Conservation (phyloP, 2,329 filamentous ascomycete genomes). For the Fusarium redolens region DNA sequence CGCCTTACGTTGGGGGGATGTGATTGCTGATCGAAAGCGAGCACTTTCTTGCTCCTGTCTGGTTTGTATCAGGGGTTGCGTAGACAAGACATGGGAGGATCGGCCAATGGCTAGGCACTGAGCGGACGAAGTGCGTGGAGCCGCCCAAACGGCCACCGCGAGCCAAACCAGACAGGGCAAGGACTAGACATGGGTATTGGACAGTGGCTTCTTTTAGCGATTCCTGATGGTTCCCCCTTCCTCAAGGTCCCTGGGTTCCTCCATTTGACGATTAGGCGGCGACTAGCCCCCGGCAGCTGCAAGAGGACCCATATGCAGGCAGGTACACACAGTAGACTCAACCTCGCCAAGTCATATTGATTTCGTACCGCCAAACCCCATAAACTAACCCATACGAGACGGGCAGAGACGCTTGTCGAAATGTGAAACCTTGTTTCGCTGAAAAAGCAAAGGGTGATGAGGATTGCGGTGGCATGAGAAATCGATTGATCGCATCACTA, state of each 20-base stretch:
- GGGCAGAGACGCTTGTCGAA: conserved; percentile 28
- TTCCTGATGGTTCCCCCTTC: conserved; percentile 24
- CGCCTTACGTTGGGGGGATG: conserved; percentile 35
- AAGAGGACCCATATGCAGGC: conserved; percentile 27
- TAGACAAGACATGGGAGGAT: conserved; percentile 28
- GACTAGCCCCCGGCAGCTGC: conserved; percentile 42
- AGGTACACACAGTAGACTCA: conserved; percentile 10
- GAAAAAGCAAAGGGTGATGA: not conserved
- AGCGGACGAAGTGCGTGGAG: conserved; percentile 33
- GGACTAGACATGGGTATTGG: conserved; percentile 32
- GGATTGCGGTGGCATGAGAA: conserved; percentile 8
- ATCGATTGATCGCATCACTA: conserved; percentile 15
- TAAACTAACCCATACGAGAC: conserved; percentile 14
- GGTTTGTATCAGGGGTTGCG: conserved; percentile 26
- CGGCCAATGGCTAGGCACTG: conserved; percentile 39
- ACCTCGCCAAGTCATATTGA: conserved; percentile 34
- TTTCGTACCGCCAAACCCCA: conserved; percentile 26
- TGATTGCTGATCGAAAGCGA: conserved; percentile 40
- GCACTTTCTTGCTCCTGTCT: conserved; percentile 22
- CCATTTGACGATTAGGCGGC: conserved; percentile 36
- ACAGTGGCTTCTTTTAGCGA: conserved; percentile 36
- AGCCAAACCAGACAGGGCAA: conserved; percentile 40
- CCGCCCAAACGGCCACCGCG: conserved; percentile 33
- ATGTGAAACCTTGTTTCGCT: conserved; percentile 4
- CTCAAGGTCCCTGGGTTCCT: conserved; percentile 30